phyloP scores from a whole-genome alignment of 441 rosid genomes.

The Biscutella laevigata region DNA sequence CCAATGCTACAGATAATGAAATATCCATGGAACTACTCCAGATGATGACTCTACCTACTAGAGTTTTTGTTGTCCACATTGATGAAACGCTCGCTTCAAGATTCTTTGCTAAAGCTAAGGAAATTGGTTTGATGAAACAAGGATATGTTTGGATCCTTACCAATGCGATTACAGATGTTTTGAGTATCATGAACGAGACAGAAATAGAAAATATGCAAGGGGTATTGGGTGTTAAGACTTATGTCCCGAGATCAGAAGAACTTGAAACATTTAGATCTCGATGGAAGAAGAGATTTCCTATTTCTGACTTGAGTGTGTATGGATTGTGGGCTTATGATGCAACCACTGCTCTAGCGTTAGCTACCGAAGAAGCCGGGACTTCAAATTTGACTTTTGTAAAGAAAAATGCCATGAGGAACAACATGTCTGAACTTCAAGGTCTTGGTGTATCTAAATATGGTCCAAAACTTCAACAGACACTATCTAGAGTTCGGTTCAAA shows the following conservation, averaged over 20 bases:
- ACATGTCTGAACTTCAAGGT: conserved; percentile 12
- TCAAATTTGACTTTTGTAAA: background rate
- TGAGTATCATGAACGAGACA: background rate
- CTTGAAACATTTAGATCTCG: conserved; percentile 18
- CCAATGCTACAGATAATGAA: conserved; percentile 32
- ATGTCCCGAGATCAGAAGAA: conserved; percentile 25
- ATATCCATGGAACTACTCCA: conserved; percentile 31
- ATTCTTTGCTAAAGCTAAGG: conserved; percentile 34
- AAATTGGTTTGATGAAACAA: conserved; percentile 39
- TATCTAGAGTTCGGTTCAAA: conserved; percentile 18
- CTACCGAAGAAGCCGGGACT: conserved; percentile 24
- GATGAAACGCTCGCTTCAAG: conserved; percentile 26
- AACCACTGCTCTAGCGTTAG: conserved; percentile 31
- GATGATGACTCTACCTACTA: conserved; percentile 38
- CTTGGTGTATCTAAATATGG: conserved; percentile 37
- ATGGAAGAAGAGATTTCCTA: background rate
- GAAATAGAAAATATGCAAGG: conserved; percentile 37
- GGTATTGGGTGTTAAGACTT: conserved; percentile 35
- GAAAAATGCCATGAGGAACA: background rate
- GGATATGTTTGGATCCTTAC: conserved; percentile 60
- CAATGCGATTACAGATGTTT: conserved; percentile 23
- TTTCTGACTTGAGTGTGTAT: background rate
- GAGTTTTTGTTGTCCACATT: conserved; percentile 56
- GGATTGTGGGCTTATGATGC: conserved; percentile 19
- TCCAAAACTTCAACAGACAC: conserved; percentile 1